Percentiles rank a stretch among this genome's conserved stretches.
These are phyloP conservation scores for Hirschfeldia incana DNA, from an alignment of 345 rosid genomes.

Conservation along the genomic window DNA sequence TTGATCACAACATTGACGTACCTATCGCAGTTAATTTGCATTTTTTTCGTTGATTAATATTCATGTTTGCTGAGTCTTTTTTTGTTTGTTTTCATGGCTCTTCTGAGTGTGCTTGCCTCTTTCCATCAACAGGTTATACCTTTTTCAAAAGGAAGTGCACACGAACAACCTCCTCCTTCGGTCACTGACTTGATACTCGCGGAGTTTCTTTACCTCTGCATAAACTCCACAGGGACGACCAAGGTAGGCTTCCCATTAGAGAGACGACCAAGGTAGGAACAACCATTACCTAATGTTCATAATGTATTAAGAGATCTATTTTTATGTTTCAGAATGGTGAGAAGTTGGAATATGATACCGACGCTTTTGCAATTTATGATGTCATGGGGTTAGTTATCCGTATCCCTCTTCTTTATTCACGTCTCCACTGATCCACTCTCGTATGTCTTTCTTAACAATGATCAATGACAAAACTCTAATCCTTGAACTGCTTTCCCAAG, in stretches of 20 bases:
- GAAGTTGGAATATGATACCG: conserved; percentile 84
- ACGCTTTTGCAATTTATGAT: conserved; percentile 91
- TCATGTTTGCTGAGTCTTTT: background rate
- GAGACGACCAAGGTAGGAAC: too few relatives aligned
- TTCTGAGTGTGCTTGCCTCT: background rate
- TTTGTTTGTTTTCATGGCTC: background rate
- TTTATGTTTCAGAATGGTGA: conserved; percentile 43
- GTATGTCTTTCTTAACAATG: background rate
- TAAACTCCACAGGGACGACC: conserved; percentile 93
- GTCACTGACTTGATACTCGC: conserved; percentile 84
- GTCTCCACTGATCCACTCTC: too few relatives aligned
- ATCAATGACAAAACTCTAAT: background rate
- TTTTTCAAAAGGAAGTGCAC: conserved; percentile 67
- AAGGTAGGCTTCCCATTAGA: conserved; percentile 51
- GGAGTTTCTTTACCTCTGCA: conserved; percentile 84
- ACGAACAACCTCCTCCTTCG: conserved; percentile 93
- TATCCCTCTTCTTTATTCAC: conserved; percentile 11
- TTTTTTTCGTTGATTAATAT: background rate
- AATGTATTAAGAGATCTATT: background rate
- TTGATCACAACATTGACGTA: background rate
- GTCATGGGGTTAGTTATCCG: conserved; percentile 63
- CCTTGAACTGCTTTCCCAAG: too few relatives aligned
- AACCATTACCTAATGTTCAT: conserved; percentile 7
- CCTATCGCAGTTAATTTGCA: background rate
- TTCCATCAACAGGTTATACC: conserved; percentile 73